Percentiles rank a stretch among this genome's conserved stretches.
phyloP scores from a whole-genome alignment of 2,329 filamentous ascomycete species.

The Aspergillus fijiensis region DNA sequence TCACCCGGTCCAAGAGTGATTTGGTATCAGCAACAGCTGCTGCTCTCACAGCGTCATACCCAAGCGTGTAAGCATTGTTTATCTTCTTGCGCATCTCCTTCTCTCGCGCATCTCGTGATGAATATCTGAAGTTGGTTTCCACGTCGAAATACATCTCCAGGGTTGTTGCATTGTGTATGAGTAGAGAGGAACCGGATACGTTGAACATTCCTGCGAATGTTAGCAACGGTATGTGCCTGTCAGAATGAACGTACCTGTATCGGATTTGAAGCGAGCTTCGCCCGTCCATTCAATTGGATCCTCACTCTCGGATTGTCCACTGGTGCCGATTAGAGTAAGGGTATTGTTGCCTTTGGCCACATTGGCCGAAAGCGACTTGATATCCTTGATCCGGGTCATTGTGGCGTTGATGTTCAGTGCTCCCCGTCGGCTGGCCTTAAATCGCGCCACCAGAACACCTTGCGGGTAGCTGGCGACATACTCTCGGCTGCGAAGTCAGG shows the following conservation, averaged over 20 bases:
- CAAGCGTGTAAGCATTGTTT: neutral
- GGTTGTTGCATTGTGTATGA: neutral
- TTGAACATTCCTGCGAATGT: no score
- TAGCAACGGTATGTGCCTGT: no score
- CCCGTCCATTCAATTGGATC: conserved; percentile 7
- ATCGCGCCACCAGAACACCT: no score
- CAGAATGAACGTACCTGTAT: neutral
- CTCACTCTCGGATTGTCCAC: conserved; percentile 6
- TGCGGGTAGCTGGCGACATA: no score
- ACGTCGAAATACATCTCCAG: conserved; percentile 7
- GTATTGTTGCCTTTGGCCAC: no score
- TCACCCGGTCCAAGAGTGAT: neutral
- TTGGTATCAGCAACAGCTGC: neutral
- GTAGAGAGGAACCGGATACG: neutral
- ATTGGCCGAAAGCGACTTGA: neutral
- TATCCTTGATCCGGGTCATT: no score
- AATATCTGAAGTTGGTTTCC: conserved; percentile 4
- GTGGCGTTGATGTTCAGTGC: no score
- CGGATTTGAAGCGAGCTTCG: conserved; percentile 1
- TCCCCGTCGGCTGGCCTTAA: no score
- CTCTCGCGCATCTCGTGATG: neutral
- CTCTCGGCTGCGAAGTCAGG: no score
- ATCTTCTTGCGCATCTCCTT: conserved; percentile 3
- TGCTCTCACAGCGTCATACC: neutral
- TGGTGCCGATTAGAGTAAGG: neutral